A percentile compares a stretch with the other conserved stretches of the same genome.
phyloP scores from a whole-genome alignment of 257 asterid genomes.

The Nicotiana otophora region DNA sequence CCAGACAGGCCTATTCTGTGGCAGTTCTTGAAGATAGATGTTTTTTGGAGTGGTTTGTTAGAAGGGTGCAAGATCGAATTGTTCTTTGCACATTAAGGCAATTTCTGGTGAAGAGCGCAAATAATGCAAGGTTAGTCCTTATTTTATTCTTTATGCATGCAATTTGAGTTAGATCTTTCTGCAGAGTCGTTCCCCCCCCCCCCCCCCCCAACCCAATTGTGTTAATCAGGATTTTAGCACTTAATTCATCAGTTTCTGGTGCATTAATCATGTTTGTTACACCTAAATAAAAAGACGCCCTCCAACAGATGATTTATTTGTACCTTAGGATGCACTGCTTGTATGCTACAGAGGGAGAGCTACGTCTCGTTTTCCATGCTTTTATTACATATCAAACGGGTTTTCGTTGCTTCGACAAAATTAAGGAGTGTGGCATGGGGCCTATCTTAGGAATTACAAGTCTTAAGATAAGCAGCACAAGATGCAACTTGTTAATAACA shows the following conservation, averaged over 20 bases:
- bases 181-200: not conserved
- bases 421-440: not conserved
- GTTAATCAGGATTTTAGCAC: not conserved
- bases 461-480: not conserved
- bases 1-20: slow-evolving; percentile 44
- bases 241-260: not conserved
- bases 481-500: not conserved
- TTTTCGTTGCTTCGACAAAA: not conserved
- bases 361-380: not conserved
- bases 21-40: slow-evolving; percentile 37
- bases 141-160: slow-evolving; percentile 7
- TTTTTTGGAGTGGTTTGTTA: slow-evolving; percentile 70
- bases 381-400: too few species aligned
- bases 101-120: slow-evolving; percentile 51
- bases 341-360: not conserved
- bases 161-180: not conserved
- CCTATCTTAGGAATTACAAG: not conserved
- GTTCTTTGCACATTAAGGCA: slow-evolving; percentile 61
- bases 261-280: not conserved
- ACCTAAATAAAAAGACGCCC: not conserved
- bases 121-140: slow-evolving; percentile 59
- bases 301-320: not conserved
- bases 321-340: not conserved
- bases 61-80: slow-evolving; percentile 77
- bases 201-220: too few species aligned